A percentile compares a stretch with the other conserved stretches of the same genome.
Conservation (phyloP, 1,284 basidiomycete species). For the Nidula niveotomentosa region DNA sequence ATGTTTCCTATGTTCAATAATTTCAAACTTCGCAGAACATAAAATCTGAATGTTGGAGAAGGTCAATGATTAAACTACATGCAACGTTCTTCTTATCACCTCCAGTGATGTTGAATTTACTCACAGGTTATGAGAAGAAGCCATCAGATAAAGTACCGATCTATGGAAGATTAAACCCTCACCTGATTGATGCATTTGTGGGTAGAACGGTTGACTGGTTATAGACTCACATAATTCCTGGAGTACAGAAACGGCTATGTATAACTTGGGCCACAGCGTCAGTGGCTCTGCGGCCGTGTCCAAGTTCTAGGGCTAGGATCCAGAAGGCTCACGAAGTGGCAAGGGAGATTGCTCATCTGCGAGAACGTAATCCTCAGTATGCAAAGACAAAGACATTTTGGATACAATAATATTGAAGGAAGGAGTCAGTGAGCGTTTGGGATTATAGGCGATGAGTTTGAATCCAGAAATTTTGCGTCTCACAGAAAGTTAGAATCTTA, state of each 20-base stretch:
- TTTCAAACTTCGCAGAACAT: background rate
- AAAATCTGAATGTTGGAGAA: background rate
- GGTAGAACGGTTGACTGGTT: slow-evolving; percentile 47
- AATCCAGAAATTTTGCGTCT: too few species aligned
- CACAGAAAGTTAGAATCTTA: too few species aligned
- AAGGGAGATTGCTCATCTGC: too few species aligned
- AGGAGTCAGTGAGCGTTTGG: too few species aligned
- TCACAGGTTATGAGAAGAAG: slow-evolving; percentile 41
- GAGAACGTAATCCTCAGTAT: too few species aligned
- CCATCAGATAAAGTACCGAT: background rate
- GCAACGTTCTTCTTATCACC: slow-evolving; percentile 61
- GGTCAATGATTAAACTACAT: slow-evolving; percentile 57
- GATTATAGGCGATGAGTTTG: too few species aligned
- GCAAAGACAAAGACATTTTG: too few species aligned
- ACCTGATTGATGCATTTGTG: slow-evolving; percentile 57
- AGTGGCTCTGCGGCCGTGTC: slow-evolving; percentile 1
- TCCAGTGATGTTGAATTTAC: slow-evolving; percentile 51
- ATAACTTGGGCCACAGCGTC: slow-evolving; percentile 49
- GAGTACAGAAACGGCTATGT: slow-evolving; percentile 43
- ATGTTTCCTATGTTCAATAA: background rate
- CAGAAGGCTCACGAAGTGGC: too few species aligned
- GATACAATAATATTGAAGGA: too few species aligned
- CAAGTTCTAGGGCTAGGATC: too few species aligned
- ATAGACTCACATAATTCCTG: slow-evolving; percentile 52
- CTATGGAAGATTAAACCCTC: slow-evolving; percentile 5